Percentiles rank a stretch among this genome's conserved stretches.
phyloP scores from a whole-genome alignment of 805 yeast species.

The Saccharomyces paradoxus region DNA sequence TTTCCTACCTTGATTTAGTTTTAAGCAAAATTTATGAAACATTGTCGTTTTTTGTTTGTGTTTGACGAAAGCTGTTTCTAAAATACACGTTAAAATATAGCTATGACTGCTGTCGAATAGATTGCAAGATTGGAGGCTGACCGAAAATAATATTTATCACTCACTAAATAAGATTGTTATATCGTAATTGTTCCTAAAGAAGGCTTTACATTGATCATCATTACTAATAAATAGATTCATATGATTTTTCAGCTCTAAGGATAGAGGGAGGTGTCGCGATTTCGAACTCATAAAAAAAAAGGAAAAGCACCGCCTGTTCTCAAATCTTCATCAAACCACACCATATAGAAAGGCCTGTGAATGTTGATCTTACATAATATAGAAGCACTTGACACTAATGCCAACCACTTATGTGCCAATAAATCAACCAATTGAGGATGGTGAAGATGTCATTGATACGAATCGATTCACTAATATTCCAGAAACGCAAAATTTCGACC shows the following conservation, averaged over 20 bases:
- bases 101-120: not conserved
- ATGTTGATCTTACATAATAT: not conserved
- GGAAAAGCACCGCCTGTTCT: not conserved
- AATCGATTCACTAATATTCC: slow-evolving; percentile 9
- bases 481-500: slow-evolving; percentile 39
- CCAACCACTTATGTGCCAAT: not conserved
- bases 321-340: not conserved
- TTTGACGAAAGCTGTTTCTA: no score
- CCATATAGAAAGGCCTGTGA: not conserved
- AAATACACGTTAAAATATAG: no score
- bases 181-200: no score
- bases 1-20: not conserved
- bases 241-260: not conserved
- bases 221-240: not conserved
- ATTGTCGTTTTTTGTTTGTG: not conserved
- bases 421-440: not conserved
- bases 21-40: not conserved
- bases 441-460: not conserved
- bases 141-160: not conserved
- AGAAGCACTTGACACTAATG: not conserved
- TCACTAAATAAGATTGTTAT: not conserved
- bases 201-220: not conserved
- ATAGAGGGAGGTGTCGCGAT: not conserved
- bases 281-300: not conserved
- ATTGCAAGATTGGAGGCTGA: no score